Percentiles rank a stretch among this genome's conserved stretches.
phyloP scores from a whole-genome alignment of 768 basidiomycete genomes.

The Rhizopogon vesiculosus region DNA sequence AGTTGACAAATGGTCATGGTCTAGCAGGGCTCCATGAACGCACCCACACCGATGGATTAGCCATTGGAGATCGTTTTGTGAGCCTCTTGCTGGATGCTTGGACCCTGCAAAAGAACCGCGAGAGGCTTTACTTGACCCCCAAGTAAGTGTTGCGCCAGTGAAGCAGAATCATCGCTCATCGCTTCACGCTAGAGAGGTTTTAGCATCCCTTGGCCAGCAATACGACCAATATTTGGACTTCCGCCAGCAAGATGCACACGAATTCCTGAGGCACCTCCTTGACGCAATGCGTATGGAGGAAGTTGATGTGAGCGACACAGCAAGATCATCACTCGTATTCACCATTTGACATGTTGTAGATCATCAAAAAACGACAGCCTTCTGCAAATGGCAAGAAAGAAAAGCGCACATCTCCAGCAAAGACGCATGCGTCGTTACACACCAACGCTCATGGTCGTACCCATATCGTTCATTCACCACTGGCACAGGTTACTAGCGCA shows the following conservation, averaged over 20 bases:
- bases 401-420: background rate
- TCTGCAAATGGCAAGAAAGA: slow-evolving; percentile 34
- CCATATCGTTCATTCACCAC: background rate
- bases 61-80: slow-evolving; percentile 67
- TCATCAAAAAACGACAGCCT: slow-evolving; percentile 72
- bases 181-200: slow-evolving; percentile 42
- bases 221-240: slow-evolving; percentile 95
- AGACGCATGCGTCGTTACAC: background rate
- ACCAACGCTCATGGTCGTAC: background rate
- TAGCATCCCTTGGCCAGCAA: slow-evolving; percentile 70
- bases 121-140: slow-evolving; percentile 56
- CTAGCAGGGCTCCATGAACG: slow-evolving; percentile 46
- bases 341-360: slow-evolving; percentile 34
- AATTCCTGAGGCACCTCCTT: slow-evolving; percentile 83
- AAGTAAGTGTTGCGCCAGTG: slow-evolving; percentile 44
- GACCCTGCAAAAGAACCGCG: slow-evolving; percentile 49
- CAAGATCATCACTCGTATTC: background rate
- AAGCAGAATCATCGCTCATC: background rate
- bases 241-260: slow-evolving; percentile 94
- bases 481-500: background rate
- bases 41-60: slow-evolving; percentile 55
- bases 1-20: slow-evolving; percentile 60
- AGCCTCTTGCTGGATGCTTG: slow-evolving; percentile 58
- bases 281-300: slow-evolving; percentile 97
- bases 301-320: slow-evolving; percentile 58